phyloP scores from a whole-genome alignment of 257 asterid species.

The Anisodus acutangulus region DNA sequence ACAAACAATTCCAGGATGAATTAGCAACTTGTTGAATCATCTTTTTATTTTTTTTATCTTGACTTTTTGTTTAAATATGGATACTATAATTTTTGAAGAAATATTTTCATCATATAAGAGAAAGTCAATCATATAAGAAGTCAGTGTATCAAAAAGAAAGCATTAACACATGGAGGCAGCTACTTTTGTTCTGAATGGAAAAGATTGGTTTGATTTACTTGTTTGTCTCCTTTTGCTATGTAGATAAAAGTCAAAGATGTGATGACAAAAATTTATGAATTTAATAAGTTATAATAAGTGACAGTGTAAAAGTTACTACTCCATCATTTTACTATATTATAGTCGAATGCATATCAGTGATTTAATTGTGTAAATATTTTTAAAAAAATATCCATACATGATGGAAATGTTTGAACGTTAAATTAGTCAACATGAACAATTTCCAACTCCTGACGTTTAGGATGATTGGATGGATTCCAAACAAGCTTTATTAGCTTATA shows the following conservation, averaged over 20 bases:
- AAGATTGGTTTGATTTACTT: not conserved
- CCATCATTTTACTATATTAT: too few species aligned
- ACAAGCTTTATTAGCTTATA: not conserved
- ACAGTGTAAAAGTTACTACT: too few species aligned
- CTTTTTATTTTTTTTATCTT: not conserved
- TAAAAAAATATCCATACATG: too few species aligned
- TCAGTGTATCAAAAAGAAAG: not conserved
- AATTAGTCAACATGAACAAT: not conserved
- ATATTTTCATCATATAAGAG: too few species aligned
- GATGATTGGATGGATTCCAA: not conserved
- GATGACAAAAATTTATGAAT: too few species aligned
- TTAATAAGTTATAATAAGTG: too few species aligned
- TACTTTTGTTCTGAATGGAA: not conserved
- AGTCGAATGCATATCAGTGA: too few species aligned
- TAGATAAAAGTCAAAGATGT: too few species aligned
- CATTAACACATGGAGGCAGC: not conserved
- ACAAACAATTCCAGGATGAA: conserved; percentile 49
- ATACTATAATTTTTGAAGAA: not conserved
- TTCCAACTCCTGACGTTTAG: not conserved
- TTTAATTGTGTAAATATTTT: too few species aligned
- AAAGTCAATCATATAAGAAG: too few species aligned
- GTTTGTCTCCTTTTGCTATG: too few species aligned
- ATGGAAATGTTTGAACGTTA: not conserved
- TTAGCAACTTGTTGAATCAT: not conserved
- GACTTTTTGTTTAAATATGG: not conserved